Percentiles rank a stretch among this genome's conserved stretches.
Evolutionary conservation across 352 stramenopile genomes (phyloP).

Genomic region (Paralagenidium karlingii): DNA sequence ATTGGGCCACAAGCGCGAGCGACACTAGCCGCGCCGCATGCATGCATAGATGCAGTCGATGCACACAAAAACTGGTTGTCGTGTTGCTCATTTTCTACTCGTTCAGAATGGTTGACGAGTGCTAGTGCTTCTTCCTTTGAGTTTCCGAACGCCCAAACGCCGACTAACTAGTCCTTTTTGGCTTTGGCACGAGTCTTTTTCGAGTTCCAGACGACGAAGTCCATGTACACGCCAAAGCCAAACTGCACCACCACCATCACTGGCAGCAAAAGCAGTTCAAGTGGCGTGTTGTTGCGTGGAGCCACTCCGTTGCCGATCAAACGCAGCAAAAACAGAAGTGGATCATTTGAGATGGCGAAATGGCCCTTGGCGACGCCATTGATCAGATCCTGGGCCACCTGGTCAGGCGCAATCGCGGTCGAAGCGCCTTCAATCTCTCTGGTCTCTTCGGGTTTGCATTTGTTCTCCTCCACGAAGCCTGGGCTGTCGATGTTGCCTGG

Average conservation of each 20-base stretch:
- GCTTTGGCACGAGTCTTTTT: conserved; percentile 20
- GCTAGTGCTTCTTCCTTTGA: no score
- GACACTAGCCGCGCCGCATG: no score
- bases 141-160: no score
- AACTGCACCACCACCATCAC: conserved; percentile 53
- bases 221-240: conserved; percentile 70
- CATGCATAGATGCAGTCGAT: no score
- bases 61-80: no score
- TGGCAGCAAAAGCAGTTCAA: conserved; percentile 60
- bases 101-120: neutral
- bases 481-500: conserved; percentile 77
- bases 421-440: conserved; percentile 59
- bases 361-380: conserved; percentile 45
- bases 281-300: conserved; percentile 48
- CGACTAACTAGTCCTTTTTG: no score
- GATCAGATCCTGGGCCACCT: conserved; percentile 54
- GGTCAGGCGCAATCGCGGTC: conserved; percentile 30
- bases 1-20: no score
- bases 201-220: conserved; percentile 49
- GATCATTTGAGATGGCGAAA: conserved; percentile 75
- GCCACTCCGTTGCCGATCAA: conserved; percentile 62
- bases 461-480: conserved; percentile 61
- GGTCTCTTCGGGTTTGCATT: conserved; percentile 56
- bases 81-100: neutral
- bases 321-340: conserved; percentile 57